Evolutionary conservation across 2,329 filamentous ascomycete species (phyloP).

Genomic region (Nemania bipapillata): DNA sequence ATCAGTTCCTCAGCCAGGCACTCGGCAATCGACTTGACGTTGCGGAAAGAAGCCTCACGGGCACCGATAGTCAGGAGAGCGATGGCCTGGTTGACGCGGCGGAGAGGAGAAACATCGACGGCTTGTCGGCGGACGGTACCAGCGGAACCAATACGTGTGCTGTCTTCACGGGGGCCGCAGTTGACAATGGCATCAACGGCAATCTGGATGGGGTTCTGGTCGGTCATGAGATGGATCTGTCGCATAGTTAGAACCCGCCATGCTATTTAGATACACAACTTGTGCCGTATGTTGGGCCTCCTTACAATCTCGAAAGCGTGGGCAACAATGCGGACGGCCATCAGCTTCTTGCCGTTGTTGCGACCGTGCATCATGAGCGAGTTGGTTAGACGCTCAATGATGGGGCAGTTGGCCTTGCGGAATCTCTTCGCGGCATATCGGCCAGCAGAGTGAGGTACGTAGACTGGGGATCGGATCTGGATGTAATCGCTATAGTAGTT

Average conservation of each 20-base stretch:
- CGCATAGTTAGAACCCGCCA: constrained; percentile 27
- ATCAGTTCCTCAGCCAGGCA: constrained; percentile 99
- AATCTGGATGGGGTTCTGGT: constrained; percentile 99
- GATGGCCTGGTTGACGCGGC: constrained; percentile 99
- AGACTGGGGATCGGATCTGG: constrained; percentile 98
- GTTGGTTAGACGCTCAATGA: constrained; percentile 99
- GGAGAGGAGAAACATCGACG: constrained; percentile 99
- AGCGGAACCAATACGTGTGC: constrained; percentile 98
- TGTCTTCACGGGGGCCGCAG: constrained; percentile 99
- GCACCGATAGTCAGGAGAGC: constrained; percentile 98
- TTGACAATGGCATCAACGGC: constrained; percentile 99
- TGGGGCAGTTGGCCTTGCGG: constrained; percentile 99
- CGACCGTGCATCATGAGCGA: constrained; percentile 99
- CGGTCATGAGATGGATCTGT: constrained; percentile 99
- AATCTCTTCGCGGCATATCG: constrained; percentile 99
- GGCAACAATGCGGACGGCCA: constrained; percentile 98
- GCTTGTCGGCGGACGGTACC: constrained; percentile 99
- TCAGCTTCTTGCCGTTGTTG: constrained; percentile 99
- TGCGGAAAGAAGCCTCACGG: constrained; percentile 98
- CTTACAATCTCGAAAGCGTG: constrained; percentile 99
- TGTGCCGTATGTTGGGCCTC: constrained; percentile 49
- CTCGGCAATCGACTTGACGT: constrained; percentile 99
- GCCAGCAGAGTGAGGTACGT: constrained; percentile 98
- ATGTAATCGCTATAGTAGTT: constrained; percentile 86
- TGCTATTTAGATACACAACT: constrained; percentile 7